Base-by-base conservation (phyloP, 768 basidiomycete genomes). In the Mycena capillaripes region DNA sequence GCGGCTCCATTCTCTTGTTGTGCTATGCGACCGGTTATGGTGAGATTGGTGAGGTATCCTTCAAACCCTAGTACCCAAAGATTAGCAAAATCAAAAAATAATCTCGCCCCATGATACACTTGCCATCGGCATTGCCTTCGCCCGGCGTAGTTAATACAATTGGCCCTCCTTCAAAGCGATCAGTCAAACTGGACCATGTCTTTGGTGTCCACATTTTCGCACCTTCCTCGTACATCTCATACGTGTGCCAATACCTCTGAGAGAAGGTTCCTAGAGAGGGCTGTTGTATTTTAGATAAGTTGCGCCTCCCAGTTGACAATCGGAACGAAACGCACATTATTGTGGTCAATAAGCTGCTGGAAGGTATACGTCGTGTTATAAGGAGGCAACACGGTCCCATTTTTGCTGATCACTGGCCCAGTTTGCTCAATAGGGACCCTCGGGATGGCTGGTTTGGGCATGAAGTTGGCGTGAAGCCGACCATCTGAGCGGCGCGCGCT, bases 181-280 rank as follows among this genome's bases (percentile, higher is more conserved):
- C 12, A 42, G 19, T 30, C 14, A 66, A 19, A 2, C 5, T 57
- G 19, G n/a, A 40, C 25, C 27, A n/a, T 21, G 29, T 56, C 17
- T 58, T 10, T n/a, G n/a, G n/a, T 38, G 27, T 38, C 69, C 34
- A 23, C 34, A 1, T 17, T 19, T 44, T 30, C 78, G 42, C 65
- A 87, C 89, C 88, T 44, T 81, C 70, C 78, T 91, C 83, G 73
- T 93, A 93, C 75, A 85, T 92, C 79, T 93, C 90, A 80, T 85
- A 92, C 34, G 89, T 89, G 70, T 89, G 85, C 92, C 92, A 94
- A 80, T 87, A 94, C 42, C 93, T 88, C 80, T 94, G 93, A 78
- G 89, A 84, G 82, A 94, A 94, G 21, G 92, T 94, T n/a, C 93
- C 93, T 25, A 89, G 81, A 30, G 84, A 82, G n/a, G 91, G 89